Conservation (phyloP, 2,329 filamentous ascomycete species). For the Akanthomyces muscarius region DNA sequence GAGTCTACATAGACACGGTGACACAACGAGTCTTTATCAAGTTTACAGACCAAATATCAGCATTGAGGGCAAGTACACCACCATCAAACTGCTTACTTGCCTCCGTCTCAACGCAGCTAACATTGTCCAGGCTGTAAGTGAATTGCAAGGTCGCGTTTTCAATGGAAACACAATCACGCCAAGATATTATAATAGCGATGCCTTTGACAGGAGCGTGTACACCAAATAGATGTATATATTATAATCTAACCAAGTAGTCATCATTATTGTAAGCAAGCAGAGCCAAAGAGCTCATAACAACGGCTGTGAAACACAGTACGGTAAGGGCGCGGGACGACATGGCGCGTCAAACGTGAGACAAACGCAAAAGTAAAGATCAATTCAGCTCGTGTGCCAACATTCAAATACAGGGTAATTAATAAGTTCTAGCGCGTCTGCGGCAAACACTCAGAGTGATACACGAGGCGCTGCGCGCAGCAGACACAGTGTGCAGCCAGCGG, state of each 20-base stretch:
- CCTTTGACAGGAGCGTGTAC: conserved; percentile 69
- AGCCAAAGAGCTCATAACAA: too few species aligned
- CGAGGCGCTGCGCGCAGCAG: conserved; percentile 1
- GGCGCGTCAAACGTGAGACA: too few species aligned
- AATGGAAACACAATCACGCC: conserved; percentile 82
- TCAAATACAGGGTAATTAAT: conserved; percentile 41
- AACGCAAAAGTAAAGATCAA: conserved; percentile 11
- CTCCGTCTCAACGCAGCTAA: background rate
- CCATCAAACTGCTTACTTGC: too few species aligned
- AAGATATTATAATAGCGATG: conserved; percentile 75
- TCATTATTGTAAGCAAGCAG: too few species aligned
- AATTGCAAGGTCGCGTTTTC: conserved; percentile 81
- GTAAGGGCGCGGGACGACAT: background rate
- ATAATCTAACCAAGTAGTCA: background rate
- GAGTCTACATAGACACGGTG: conserved; percentile 68
- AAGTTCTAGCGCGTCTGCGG: conserved; percentile 39
- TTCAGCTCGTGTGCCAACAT: conserved; percentile 20
- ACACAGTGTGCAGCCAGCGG: background rate
- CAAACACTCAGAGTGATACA: conserved; percentile 11
- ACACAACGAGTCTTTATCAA: conserved; percentile 79
- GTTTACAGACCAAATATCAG: conserved; percentile 82
- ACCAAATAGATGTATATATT: conserved; percentile 16
- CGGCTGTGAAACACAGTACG: background rate
- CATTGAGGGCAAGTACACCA: conserved; percentile 60
- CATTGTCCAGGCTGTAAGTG: conserved; percentile 70